Conservation (phyloP, 495 filamentous ascomycete species). For the Letharia columbiana region DNA sequence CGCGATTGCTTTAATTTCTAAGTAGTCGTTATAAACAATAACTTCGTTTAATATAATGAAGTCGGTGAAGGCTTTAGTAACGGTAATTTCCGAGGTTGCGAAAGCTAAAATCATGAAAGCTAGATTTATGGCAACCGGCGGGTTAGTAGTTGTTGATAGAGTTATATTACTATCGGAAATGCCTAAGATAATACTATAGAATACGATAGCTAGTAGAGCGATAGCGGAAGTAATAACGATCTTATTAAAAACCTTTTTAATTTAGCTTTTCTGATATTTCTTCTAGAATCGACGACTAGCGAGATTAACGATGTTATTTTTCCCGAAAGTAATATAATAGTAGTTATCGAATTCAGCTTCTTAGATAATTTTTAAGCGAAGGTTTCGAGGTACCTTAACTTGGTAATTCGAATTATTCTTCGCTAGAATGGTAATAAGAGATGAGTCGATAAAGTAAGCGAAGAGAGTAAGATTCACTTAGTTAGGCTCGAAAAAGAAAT, state of each 20-base stretch:
- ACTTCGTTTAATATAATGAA: not conserved
- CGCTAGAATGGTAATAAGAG: not conserved
- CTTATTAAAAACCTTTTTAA: not conserved
- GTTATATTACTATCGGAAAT: not conserved
- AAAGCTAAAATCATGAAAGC: not conserved
- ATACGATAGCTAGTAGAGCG: not conserved
- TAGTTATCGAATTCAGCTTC: conserved; percentile 7
- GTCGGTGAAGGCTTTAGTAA: not conserved
- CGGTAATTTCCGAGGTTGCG: no score
- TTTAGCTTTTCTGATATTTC: conserved; percentile 8
- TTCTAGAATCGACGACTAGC: not conserved
- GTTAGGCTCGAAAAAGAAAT: not conserved
- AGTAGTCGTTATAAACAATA: no score
- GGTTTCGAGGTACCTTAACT: not conserved
- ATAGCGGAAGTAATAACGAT: not conserved
- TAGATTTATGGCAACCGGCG: not conserved
- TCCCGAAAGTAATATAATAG: not conserved
- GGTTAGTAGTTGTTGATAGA: not conserved
- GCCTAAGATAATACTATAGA: no score
- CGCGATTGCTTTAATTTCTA: no score
- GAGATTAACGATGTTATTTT: not conserved
- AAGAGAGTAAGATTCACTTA: not conserved
- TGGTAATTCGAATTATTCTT: not conserved
- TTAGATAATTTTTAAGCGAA: not conserved
- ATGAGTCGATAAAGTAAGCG: not conserved